Evolutionary conservation across 2,329 filamentous ascomycete genomes (phyloP).

Genomic region (Fusarium tanahbumbuense): DNA sequence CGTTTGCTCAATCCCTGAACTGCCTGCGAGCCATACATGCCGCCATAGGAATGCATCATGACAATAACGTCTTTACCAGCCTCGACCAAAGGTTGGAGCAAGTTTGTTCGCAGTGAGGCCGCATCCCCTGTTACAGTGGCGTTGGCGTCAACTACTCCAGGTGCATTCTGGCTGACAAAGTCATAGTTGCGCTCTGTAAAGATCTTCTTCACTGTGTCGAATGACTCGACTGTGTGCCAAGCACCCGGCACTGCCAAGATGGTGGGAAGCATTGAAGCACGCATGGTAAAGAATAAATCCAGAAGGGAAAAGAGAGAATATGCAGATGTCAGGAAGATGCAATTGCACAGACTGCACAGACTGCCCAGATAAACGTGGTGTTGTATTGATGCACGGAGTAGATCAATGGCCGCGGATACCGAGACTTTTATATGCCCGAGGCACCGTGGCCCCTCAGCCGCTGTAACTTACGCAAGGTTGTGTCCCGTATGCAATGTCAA

Average conservation of each 20-base stretch:
- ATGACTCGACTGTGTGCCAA: constrained; percentile 31
- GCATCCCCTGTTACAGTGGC: not conserved
- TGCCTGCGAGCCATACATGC: constrained; percentile 29
- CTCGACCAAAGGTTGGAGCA: constrained; percentile 25
- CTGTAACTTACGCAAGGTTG: not conserved
- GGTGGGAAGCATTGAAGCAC: constrained; percentile 22
- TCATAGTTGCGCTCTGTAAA: not conserved
- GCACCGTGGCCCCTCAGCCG: rapidly evolving
- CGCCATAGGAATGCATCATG: constrained; percentile 44
- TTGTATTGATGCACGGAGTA: not conserved
- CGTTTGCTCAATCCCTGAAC: constrained; percentile 29
- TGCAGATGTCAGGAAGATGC: not conserved
- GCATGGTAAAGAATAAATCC: not conserved
- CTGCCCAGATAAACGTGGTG: not conserved
- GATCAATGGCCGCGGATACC: not conserved
- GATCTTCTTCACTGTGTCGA: constrained; percentile 7
- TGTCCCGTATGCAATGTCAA: too few relatives aligned
- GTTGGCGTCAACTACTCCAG: not conserved
- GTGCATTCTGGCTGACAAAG: constrained; percentile 15
- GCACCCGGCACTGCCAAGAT: constrained; percentile 36
- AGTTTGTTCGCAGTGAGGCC: constrained; percentile 1
- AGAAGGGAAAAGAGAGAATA: too few relatives aligned
- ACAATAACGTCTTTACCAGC: constrained; percentile 37
- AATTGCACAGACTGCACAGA: not conserved
- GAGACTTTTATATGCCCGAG: not conserved